Evolutionary conservation across 2,329 filamentous ascomycete species (phyloP).

Genomic region (Aspergillus pseudoviridinutans): DNA sequence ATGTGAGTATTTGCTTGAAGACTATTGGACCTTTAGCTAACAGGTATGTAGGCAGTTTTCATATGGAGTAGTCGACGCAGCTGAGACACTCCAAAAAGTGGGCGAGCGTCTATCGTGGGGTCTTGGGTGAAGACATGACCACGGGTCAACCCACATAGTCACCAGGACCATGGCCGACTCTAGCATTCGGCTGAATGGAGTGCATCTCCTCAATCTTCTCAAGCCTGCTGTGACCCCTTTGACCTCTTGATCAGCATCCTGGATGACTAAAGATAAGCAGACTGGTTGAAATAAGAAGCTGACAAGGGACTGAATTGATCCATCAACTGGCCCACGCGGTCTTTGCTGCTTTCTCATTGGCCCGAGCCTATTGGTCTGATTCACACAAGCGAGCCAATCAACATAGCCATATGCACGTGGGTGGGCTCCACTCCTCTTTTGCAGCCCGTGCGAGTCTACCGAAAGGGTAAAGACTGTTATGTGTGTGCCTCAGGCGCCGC

Average conservation of each 20-base stretch:
- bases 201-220: background rate
- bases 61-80: no score
- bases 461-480: background rate
- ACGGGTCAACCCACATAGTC: no score
- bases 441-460: no score
- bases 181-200: background rate
- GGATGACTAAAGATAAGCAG: background rate
- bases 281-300: background rate
- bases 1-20: background rate
- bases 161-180: background rate
- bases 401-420: background rate
- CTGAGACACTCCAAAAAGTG: background rate
- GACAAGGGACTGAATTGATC: background rate
- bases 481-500: background rate
- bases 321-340: background rate
- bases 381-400: background rate
- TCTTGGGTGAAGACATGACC: background rate
- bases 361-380: background rate
- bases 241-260: background rate
- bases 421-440: background rate
- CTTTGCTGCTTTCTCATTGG: background rate
- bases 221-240: background rate
- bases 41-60: background rate
- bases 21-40: background rate
- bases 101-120: background rate